Percentiles rank a stretch among this genome's conserved stretches.
phyloP scores from a whole-genome alignment of 75 land plant species.

The Pinus taeda region DNA sequence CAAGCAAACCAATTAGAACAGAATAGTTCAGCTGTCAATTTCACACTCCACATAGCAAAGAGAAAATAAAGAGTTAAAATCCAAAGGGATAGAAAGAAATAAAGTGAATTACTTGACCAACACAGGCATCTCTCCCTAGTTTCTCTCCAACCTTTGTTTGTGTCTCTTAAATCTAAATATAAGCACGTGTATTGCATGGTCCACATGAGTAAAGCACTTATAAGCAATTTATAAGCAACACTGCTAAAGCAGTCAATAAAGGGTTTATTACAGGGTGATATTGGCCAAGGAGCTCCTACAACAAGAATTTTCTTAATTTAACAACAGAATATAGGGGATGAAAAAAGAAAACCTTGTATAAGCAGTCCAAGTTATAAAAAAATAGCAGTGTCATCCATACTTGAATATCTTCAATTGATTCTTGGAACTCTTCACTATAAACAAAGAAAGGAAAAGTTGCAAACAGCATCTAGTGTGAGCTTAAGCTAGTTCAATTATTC shows the following conservation, averaged over 20 bases:
- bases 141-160: not conserved
- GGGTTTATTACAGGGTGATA: not conserved
- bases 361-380: not conserved
- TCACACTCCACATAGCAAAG: not conserved
- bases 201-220: not conserved
- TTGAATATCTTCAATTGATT: not conserved
- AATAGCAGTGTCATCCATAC: not conserved
- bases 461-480: not conserved
- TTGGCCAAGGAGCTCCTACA: not conserved
- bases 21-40: not conserved
- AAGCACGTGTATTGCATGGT: not conserved
- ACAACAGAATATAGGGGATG: not conserved
- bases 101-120: not conserved
- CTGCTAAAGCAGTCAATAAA: not conserved
- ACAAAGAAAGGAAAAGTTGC: not conserved
- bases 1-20: conserved; percentile 12
- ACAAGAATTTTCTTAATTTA: not conserved
- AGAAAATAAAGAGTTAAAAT: not conserved
- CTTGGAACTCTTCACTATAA: not conserved
- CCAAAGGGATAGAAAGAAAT: not conserved
- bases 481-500: not conserved
- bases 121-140: not conserved
- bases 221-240: not conserved
- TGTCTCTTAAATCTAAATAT: not conserved
- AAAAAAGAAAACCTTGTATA: not conserved